These are phyloP conservation scores for Pelargonium myrrhifolium DNA, from an alignment of 441 rosid species.

Conservation along the genomic window DNA sequence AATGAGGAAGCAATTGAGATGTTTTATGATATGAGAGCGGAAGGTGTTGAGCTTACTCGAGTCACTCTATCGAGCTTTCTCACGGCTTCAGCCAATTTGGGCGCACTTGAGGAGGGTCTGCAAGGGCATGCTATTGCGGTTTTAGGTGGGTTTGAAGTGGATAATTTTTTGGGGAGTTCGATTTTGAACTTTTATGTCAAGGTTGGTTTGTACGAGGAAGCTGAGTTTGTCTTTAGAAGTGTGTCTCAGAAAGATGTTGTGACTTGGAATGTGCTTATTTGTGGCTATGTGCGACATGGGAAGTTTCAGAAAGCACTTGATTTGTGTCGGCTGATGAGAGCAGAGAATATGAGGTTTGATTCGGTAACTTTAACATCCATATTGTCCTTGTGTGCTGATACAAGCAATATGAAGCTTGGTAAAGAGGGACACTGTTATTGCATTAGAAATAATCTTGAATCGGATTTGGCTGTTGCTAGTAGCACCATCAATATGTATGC, in stretches of 20 bases:
- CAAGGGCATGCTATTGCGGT: constrained; percentile 67
- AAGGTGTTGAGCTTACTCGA: constrained; percentile 45
- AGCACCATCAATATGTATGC: constrained; percentile 52
- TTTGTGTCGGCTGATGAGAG: constrained; percentile 46
- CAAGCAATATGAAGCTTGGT: constrained; percentile 38
- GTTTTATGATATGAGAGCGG: constrained; percentile 50
- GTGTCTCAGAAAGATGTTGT: constrained; percentile 56
- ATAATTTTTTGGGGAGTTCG: constrained; percentile 61
- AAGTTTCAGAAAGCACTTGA: constrained; percentile 42
- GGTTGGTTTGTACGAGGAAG: constrained; percentile 58
- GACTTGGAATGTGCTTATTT: constrained; percentile 70
- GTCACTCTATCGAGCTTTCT: constrained; percentile 60
- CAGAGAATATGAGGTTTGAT: constrained; percentile 48
- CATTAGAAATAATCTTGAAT: constrained; percentile 47
- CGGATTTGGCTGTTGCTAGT: constrained; percentile 49
- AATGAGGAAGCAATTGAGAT: constrained; percentile 41
- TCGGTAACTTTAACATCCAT: constrained; percentile 61
- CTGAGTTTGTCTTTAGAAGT: constrained; percentile 44
- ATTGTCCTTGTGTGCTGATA: constrained; percentile 46
- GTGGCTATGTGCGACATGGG: constrained; percentile 46
- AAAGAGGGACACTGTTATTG: constrained; percentile 61
- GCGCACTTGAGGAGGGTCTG: constrained; percentile 58
- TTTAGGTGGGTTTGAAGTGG: constrained; percentile 47
- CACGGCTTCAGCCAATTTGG: constrained; percentile 59
- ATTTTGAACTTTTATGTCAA: constrained; percentile 66